Evolutionary conservation across 1,139 yeast genomes (phyloP).

Genomic region (Candida glucosophila): DNA sequence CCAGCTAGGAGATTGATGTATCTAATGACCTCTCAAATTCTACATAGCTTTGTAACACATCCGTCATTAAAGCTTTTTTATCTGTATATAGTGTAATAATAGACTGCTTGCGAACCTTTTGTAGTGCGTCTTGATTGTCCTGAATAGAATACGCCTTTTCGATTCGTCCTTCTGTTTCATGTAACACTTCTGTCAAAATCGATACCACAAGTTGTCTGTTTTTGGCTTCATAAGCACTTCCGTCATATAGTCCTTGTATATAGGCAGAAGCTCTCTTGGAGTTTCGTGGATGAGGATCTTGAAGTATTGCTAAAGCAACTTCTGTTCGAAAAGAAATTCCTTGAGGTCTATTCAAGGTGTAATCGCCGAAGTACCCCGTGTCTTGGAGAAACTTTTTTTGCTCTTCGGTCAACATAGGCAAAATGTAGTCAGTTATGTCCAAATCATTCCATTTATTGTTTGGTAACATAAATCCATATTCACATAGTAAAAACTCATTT

Average conservation of each 20-base stretch:
- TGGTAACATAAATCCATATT: constrained; percentile 69
- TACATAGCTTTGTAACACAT: no score
- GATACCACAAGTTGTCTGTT: no score
- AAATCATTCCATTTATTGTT: constrained; percentile 63
- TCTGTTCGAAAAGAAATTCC: constrained; percentile 65
- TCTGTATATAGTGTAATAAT: no score
- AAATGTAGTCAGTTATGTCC: constrained; percentile 45
- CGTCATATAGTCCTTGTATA: constrained; percentile 37
- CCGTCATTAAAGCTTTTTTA: no score
- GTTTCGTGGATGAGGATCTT: constrained; percentile 30
- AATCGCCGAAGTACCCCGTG: constrained; percentile 60
- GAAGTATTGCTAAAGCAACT: constrained; percentile 61
- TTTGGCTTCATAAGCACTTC: constrained; percentile 29
- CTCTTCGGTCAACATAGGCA: constrained; percentile 23
- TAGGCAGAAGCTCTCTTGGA: constrained; percentile 22
- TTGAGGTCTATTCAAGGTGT: constrained; percentile 46
- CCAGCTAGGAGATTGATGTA: no score
- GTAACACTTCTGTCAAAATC: no score
- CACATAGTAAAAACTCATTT: constrained; percentile 71
- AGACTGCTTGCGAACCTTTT: no score
- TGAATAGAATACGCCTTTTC: no score
- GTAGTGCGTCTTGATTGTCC: no score
- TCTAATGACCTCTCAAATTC: no score
- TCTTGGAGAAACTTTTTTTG: constrained; percentile 41
- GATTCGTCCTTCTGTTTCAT: no score